Conservation (phyloP, 1,284 basidiomycete species). For the Austroboletus novae-zelandiae region DNA sequence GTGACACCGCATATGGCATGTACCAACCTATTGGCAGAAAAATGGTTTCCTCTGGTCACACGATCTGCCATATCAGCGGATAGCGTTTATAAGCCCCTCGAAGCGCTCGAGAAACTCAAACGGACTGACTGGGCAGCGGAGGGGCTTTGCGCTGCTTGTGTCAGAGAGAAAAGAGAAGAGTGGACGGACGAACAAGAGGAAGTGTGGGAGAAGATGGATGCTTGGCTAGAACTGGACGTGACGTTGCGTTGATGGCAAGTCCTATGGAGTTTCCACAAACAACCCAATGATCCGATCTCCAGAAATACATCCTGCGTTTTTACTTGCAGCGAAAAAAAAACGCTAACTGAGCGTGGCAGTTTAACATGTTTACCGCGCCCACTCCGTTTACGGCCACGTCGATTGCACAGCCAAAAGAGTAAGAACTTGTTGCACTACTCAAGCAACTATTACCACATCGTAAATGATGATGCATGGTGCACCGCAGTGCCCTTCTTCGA, state of each 20-base stretch:
- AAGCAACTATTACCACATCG: too few species aligned
- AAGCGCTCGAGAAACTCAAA: constrained; percentile 60
- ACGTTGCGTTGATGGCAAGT: constrained; percentile 3
- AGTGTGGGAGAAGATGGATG: constrained; percentile 60
- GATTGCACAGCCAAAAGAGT: too few species aligned
- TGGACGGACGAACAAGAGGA: constrained; percentile 60
- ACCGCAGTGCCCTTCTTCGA: too few species aligned
- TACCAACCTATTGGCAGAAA: constrained; percentile 65
- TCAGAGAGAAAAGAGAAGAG: constrained; percentile 56
- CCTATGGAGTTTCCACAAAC: too few species aligned
- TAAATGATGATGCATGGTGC: too few species aligned
- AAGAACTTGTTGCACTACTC: too few species aligned
- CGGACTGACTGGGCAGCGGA: constrained; percentile 52
- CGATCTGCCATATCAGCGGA: constrained; percentile 55
- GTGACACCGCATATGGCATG: constrained; percentile 68
- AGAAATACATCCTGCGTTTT: too few species aligned
- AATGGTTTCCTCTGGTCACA: constrained; percentile 67
- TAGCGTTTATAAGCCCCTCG: constrained; percentile 64
- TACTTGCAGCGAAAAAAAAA: too few species aligned
- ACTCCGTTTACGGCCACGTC: too few species aligned
- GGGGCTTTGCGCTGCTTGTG: constrained; percentile 59
- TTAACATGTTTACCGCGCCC: too few species aligned
- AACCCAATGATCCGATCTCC: too few species aligned
- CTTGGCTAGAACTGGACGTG: constrained; percentile 43
- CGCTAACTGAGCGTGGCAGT: too few species aligned